Evolutionary conservation across 345 rosid species (phyloP), one percentile per base, ranked within the genome.

Genomic region (Acer campestre): DNA sequence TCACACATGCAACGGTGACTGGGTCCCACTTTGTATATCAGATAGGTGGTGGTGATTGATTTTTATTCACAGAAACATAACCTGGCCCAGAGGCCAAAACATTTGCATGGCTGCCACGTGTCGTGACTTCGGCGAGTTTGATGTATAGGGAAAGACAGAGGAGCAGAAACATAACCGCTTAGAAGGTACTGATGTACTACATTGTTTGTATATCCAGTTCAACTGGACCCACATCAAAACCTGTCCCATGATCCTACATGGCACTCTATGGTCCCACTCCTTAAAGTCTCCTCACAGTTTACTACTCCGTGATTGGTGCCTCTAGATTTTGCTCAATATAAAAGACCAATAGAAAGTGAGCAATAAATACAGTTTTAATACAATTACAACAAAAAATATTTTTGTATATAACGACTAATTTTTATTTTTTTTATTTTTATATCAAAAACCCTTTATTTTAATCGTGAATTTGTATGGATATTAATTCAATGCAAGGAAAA

Each of bases 261-360:
- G 71, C 38, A 46, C 3, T 63, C 4, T 3, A 10, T 27, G 64
- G 71, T 13, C 78, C 71, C 40, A 1, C 59, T 35, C 1, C 2
- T 35, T 12, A 14, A 14, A 20, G 13, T 29, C 7, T 48, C 27
- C 22, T 20, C 14, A 35, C 53, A 35, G 51, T 75, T 53, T 38
- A 31, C 38, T 51, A 35, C 29, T 20, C 64, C 78, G 71, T 66
- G 65, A 75, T 65, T 66, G 65, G 71, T 66, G 78, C 29, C 25
- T n/a, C 11, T 25, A 73, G 68, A 40, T 74, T 63, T 63, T 63
- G 68, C 59, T 61, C 44, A 3, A 23, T 14, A 3, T 35, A 61
- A 68, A 25, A 23, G 76, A 44, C 17, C 31, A 20, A 62, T 31
- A 44, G 29, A 20, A 40, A n/a, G 4, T n/a, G 10, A 58, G 27